Evolutionary conservation across 2,329 filamentous ascomycete genomes (phyloP), one percentile per base, ranked within the genome.

Genomic region (Venturia carpophila): DNA sequence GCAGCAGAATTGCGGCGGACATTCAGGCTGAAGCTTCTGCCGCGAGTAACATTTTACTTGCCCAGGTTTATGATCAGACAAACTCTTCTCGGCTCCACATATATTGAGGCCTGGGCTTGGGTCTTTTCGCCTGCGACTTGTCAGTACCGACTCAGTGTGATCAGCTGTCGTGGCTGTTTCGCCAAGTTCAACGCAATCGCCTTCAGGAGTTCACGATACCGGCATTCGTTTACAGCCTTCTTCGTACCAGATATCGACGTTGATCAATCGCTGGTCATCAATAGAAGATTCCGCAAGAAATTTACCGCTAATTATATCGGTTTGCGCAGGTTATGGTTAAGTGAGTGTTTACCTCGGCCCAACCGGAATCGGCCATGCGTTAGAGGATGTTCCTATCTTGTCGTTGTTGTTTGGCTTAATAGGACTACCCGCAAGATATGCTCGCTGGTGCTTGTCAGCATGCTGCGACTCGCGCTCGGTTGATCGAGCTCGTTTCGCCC

Each of bases 401-500:
- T 42, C 60, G 43, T 39, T 61, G 9, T 34, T 45, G 42, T 13
- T 61, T 39, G 52, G 13, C 37, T 61, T 42, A 27, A 19, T 21
- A 42, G n/a, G 10, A 41, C 24, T 42, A 42, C 60, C 27, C 24
- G 37, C 60, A 27, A 19, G n/a, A 45, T 61, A n/a, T 42, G 60
- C 34, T 17, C 60, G 21, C 42, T 60, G 61, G 30, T 41, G 41
- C 30, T 61, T 61, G 60, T 61, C 42, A 61, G 42, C 42, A 42
- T 61, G 60, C 37, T 61, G 39, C 1, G n/a, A 19, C 19, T 49
- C 45, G 24, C 34, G 49, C 37, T 65, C 61, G 30, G 66, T 56
- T 37, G 69, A 66, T 52, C 64, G 60, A 45, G 60, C 39, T 42
- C 60, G 60, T 45, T 61, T 61, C 15, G 37, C 17, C n/a, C 37